phyloP scores from a whole-genome alignment of 306 rosid species.

The Trifolium subterraneum region DNA sequence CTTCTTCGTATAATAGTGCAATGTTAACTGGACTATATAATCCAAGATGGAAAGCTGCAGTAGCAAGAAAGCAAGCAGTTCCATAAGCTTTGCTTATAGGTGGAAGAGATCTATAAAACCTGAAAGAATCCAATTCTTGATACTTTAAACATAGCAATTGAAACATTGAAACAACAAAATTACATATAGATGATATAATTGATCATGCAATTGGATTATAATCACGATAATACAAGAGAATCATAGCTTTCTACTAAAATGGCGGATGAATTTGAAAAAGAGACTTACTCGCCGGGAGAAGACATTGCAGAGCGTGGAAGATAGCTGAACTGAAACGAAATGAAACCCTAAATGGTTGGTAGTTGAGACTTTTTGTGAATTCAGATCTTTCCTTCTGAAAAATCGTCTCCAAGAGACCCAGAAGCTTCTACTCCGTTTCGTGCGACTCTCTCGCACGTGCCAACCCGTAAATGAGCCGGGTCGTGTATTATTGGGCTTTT shows the following conservation, averaged over 20 bases:
- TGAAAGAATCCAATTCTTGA: conserved; percentile 47
- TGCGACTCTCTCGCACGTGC: conserved; percentile 44
- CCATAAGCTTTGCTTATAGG: conserved; percentile 94
- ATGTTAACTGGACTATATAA: conserved; percentile 32
- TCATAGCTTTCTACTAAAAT: neutral
- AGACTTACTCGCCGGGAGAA: conserved; percentile 88
- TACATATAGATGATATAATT: neutral
- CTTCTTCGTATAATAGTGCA: conserved; percentile 51
- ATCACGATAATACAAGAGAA: neutral
- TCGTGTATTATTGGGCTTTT: neutral
- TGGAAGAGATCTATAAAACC: conserved; percentile 85
- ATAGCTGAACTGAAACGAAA: conserved; percentile 33
- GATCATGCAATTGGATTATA: neutral
- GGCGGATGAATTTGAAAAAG: neutral
- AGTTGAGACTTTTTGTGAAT: conserved; percentile 18
- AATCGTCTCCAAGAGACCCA: conserved; percentile 38
- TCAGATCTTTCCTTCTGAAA: conserved; percentile 38
- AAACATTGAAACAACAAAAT: neutral
- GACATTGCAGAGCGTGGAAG: conserved; percentile 66
- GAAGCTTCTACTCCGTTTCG: conserved; percentile 36
- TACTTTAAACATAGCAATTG: conserved; percentile 17
- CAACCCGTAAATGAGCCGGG: conserved; percentile 11
- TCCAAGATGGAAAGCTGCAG: conserved; percentile 65
- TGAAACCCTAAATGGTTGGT: conserved; percentile 5
- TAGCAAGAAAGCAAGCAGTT: conserved; percentile 71